These are phyloP conservation scores for Ceratopteris richardii DNA, from an alignment of 75 land plant genomes.

Conservation along the genomic window DNA sequence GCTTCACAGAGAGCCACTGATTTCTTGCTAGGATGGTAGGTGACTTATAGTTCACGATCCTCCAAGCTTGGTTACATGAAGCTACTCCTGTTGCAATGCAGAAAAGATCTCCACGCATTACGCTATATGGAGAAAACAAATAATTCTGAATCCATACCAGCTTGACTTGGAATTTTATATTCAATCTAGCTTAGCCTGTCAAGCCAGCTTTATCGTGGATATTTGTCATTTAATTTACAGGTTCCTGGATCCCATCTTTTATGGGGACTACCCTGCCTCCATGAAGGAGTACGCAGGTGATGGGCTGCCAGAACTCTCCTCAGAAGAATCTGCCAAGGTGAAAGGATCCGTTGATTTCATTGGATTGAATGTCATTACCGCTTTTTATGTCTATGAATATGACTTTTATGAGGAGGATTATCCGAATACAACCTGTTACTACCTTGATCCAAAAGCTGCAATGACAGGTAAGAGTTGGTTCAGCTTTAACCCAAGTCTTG, in stretches of 20 bases:
- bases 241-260: conserved; percentile 20
- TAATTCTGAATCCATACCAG: too few species aligned
- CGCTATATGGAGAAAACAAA: too few species aligned
- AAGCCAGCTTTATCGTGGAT: too few species aligned
- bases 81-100: too few species aligned
- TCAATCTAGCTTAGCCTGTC: too few species aligned
- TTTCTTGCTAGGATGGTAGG: conserved; percentile 72
- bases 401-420: too few species aligned
- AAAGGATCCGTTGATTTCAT: conserved; percentile 21
- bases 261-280: conserved; percentile 19
- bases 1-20: conserved; percentile 78
- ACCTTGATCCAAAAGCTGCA: background rate
- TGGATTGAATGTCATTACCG: conserved; percentile 16
- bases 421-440: background rate
- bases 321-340: conserved; percentile 2
- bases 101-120: too few species aligned
- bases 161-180: too few species aligned
- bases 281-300: conserved; percentile 7
- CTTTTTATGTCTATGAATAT: too few species aligned
- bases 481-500: too few species aligned
- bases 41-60: too few species aligned
- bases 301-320: conserved; percentile 12
- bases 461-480: conserved; percentile 1
- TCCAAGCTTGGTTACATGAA: too few species aligned
- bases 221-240: background rate